Evolutionary conservation across 345 rosid species (phyloP).

Genomic region (Hypericum androsaemum): DNA sequence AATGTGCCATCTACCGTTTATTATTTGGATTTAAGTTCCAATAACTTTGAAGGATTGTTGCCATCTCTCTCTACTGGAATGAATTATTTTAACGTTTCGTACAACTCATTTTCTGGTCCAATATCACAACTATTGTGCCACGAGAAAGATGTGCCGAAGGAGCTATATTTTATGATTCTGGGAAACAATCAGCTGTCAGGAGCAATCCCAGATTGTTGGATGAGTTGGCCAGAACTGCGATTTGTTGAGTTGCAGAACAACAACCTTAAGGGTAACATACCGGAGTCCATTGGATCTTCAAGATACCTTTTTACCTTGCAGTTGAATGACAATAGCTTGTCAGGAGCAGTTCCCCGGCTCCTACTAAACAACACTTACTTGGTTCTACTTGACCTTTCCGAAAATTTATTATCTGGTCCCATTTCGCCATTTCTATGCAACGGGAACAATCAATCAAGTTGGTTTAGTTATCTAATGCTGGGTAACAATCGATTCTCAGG

Average conservation of each 20-base stretch:
- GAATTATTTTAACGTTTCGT: not conserved
- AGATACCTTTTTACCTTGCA: too few species aligned
- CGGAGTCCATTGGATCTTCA: too few species aligned
- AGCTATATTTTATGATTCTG: constrained; percentile 19
- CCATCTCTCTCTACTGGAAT: not conserved
- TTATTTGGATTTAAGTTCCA: constrained; percentile 5
- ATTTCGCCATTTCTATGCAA: constrained; percentile 30
- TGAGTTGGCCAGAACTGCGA: too few species aligned
- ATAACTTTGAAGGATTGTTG: constrained; percentile 3
- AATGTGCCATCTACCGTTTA: not conserved
- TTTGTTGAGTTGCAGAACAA: too few species aligned
- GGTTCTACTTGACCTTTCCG: too few species aligned
- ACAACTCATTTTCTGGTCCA: not conserved
- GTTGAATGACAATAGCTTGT: too few species aligned
- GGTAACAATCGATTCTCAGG: constrained; percentile 7
- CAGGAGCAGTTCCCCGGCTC: too few species aligned
- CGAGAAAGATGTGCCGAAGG: constrained; percentile 37
- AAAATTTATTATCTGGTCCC: constrained; percentile 22
- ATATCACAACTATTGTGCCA: constrained; percentile 14
- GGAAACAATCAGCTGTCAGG: constrained; percentile 28
- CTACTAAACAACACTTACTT: too few species aligned
- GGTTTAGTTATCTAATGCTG: constrained; percentile 16
- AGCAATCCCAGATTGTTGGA: not conserved
- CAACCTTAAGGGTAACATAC: too few species aligned
- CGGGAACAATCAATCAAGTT: too few species aligned